Conservation (phyloP, 2,329 filamentous ascomycete species). For the Aureobasidium sp. region DNA sequence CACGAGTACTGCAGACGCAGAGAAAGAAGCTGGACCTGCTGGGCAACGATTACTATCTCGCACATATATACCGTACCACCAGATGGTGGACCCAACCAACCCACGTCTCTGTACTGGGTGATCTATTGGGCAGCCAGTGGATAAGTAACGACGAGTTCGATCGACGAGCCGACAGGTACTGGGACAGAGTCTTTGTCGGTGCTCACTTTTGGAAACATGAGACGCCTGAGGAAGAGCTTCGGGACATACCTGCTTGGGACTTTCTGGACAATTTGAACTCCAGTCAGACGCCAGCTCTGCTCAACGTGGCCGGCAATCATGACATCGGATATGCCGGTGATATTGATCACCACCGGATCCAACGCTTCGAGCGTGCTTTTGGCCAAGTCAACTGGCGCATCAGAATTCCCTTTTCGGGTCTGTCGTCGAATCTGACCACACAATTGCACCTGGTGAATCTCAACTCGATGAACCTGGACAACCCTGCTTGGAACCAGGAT, state of each 20-base stretch:
- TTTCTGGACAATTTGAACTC: neutral
- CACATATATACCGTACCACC: slow-evolving; percentile 80
- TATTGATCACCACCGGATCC: slow-evolving; percentile 65
- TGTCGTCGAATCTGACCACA: slow-evolving; percentile 46
- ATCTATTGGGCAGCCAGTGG: slow-evolving; percentile 93
- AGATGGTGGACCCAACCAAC: slow-evolving; percentile 80
- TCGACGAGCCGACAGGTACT: slow-evolving; percentile 65
- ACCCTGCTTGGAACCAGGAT: slow-evolving; percentile 59
- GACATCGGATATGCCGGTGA: slow-evolving; percentile 96
- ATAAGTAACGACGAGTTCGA: slow-evolving; percentile 79
- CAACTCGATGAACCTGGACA: slow-evolving; percentile 92
- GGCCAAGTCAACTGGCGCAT: slow-evolving; percentile 72
- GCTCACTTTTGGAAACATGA: neutral
- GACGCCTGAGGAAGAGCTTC: slow-evolving; percentile 10
- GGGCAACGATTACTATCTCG: slow-evolving; percentile 91
- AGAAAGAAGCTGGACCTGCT: slow-evolving; percentile 81
- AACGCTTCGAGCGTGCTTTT: slow-evolving; percentile 76
- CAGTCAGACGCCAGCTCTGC: slow-evolving; percentile 41
- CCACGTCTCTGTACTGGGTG: slow-evolving; percentile 82
- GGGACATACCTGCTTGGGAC: slow-evolving; percentile 19
- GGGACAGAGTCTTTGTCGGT: slow-evolving; percentile 70
- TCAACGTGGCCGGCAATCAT: slow-evolving; percentile 92
- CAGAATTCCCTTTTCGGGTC: slow-evolving; percentile 23
- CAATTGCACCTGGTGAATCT: slow-evolving; percentile 74
- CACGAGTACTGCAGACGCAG: slow-evolving; percentile 56